Evolutionary conservation across 2,329 filamentous ascomycete species (phyloP).

Genomic region (Lecanicillium sp.): DNA sequence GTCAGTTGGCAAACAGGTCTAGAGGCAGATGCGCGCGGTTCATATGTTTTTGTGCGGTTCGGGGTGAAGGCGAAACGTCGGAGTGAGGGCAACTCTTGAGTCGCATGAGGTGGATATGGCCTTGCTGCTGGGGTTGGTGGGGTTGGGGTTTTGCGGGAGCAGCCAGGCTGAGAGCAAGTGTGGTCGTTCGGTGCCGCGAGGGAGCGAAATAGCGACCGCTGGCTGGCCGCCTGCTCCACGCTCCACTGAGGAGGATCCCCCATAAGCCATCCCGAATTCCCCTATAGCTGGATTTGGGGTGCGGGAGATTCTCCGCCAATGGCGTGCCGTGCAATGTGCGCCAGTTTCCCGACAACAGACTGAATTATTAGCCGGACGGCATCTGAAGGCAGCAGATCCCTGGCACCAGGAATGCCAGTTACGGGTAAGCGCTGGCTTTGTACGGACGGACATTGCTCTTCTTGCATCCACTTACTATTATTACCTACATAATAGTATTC

Average conservation of each 20-base stretch:
- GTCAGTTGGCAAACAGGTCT: no score
- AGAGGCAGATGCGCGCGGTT: no score
- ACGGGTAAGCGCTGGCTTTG: no score
- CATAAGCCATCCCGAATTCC: no score
- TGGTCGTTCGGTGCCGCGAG: no score
- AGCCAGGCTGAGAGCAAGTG: no score
- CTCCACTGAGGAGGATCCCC: not conserved
- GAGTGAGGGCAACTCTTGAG: not conserved
- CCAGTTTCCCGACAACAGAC: not conserved
- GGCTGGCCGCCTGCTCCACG: not conserved
- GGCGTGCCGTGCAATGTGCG: not conserved
- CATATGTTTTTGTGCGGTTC: not conserved
- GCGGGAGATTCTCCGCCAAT: slow-evolving; percentile 1
- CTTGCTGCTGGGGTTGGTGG: slow-evolving; percentile 55
- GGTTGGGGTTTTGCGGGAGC: no score
- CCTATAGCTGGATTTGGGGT: not conserved
- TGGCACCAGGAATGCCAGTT: not conserved
- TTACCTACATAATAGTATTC: no score
- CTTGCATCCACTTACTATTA: no score
- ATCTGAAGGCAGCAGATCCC: not conserved
- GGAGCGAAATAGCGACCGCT: no score
- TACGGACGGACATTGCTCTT: no score
- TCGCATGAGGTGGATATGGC: slow-evolving; percentile 42
- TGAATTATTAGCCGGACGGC: not conserved
- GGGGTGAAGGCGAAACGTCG: not conserved